phyloP scores from a whole-genome alignment of 2,329 filamentous ascomycete genomes.

The Diaporthe vexans region DNA sequence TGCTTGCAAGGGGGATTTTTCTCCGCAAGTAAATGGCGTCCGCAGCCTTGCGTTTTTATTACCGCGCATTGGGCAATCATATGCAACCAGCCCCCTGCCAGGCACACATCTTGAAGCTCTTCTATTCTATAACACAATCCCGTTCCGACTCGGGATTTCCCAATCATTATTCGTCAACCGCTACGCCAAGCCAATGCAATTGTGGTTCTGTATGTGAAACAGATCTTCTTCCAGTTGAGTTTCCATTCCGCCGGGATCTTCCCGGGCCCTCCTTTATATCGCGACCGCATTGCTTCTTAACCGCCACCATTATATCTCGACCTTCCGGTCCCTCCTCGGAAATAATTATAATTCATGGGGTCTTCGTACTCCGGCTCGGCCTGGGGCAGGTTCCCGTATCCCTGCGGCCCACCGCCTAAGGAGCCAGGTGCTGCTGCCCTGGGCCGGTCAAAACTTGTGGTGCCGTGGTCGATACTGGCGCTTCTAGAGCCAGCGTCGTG shows the following conservation, averaged over 20 bases:
- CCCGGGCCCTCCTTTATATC: background rate
- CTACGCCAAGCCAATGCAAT: conserved; percentile 28
- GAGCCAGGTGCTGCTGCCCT: conserved; percentile 53
- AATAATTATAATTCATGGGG: conserved; percentile 70
- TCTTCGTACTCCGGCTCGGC: conserved; percentile 60
- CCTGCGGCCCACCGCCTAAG: conserved; percentile 68
- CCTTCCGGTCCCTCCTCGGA: conserved; percentile 55
- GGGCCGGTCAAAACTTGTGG: conserved; percentile 44
- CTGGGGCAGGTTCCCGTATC: conserved; percentile 72
- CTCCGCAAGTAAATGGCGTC: background rate
- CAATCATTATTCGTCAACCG: conserved; percentile 27
- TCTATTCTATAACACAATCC: conserved; percentile 13
- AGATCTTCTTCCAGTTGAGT: conserved; percentile 1
- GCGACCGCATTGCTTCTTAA: background rate
- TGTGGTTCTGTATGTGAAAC: conserved; percentile 3
- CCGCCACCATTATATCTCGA: conserved; percentile 27
- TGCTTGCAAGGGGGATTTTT: background rate
- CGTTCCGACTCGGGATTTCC: background rate
- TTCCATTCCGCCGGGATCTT: background rate
- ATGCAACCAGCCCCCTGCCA: background rate
- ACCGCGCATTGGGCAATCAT: background rate
- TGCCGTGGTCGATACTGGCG: conserved; percentile 49
- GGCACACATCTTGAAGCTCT: background rate
- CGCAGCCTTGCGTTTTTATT: background rate
- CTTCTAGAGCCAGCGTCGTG: conserved; percentile 47